Evolutionary conservation across 1,139 yeast species (phyloP).

Genomic region (Wickerhamomyces sp.): DNA sequence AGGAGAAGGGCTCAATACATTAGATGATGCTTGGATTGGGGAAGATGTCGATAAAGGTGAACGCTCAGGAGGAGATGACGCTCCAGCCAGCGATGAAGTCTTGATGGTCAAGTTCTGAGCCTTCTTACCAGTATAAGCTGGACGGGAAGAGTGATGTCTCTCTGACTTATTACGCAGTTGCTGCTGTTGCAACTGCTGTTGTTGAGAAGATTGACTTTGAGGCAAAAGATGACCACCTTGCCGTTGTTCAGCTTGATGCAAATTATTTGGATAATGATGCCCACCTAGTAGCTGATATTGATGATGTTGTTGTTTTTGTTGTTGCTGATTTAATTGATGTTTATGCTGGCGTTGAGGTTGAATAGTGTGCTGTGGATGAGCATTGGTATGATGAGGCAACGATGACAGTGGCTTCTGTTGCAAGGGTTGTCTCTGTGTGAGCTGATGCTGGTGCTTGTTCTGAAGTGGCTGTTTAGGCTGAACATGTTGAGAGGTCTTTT

Average conservation of each 20-base stretch:
- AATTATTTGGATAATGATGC: conserved; percentile 5
- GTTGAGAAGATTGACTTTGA: conserved; percentile 3
- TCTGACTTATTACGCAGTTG: background rate
- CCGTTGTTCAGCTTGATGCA: conserved; percentile 3
- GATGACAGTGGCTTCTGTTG: no score
- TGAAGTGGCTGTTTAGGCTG: conserved; percentile 5
- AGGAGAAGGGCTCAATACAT: background rate
- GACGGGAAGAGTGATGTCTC: background rate
- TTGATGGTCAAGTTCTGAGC: background rate
- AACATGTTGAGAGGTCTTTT: conserved; percentile 7
- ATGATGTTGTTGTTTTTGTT: background rate
- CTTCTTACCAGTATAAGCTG: conserved; percentile 1
- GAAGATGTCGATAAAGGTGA: background rate
- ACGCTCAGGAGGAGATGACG: background rate
- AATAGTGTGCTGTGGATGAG: no score
- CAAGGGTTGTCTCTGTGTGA: no score
- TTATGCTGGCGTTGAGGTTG: background rate
- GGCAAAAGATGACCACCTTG: background rate
- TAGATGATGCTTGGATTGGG: background rate
- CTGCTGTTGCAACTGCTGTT: background rate
- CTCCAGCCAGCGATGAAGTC: background rate
- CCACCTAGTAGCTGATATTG: conserved; percentile 5
- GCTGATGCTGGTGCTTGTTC: no score
- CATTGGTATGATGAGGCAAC: no score
- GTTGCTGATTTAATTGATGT: background rate